A percentile compares a stretch with the other conserved stretches of the same genome.
These are phyloP conservation scores for Phaseolus lunatus DNA, from an alignment of 306 rosid genomes.

Conservation along the genomic window DNA sequence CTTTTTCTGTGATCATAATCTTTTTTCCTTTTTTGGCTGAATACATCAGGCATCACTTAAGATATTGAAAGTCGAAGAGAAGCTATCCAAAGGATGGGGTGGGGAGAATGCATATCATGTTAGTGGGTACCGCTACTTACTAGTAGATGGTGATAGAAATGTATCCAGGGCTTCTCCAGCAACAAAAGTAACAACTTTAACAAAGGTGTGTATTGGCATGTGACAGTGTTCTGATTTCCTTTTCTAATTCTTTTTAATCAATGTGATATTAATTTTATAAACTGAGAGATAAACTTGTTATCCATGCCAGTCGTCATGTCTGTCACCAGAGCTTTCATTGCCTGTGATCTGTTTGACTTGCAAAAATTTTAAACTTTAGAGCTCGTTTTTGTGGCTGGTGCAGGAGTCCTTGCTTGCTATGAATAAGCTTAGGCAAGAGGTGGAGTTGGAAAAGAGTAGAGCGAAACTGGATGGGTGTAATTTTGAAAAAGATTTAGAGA, in stretches of 20 bases:
- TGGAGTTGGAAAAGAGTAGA: conserved; percentile 84
- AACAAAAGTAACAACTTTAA: conserved; percentile 87
- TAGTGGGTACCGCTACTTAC: conserved; percentile 87
- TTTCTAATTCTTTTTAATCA: conserved; percentile 1
- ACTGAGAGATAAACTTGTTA: conserved; percentile 30
- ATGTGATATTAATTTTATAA: conserved; percentile 27
- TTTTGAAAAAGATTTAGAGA: conserved; percentile 80
- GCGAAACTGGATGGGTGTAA: conserved; percentile 55
- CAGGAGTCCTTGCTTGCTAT: conserved; percentile 93
- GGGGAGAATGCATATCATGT: conserved; percentile 99
- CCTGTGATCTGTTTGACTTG: not conserved
- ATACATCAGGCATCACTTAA: conserved; percentile 74
- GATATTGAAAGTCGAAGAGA: conserved; percentile 92
- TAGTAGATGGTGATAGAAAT: conserved; percentile 82
- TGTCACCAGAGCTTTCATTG: conserved; percentile 23
- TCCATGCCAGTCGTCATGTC: too few species aligned
- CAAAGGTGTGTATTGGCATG: conserved; percentile 67
- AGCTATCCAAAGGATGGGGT: conserved; percentile 96
- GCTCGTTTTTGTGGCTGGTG: conserved; percentile 41
- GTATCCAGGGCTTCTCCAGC: conserved; percentile 96
- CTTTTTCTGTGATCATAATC: conserved; percentile 37
- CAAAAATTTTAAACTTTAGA: conserved; percentile 24
- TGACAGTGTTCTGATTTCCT: conserved; percentile 4
- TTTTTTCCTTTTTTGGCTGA: conserved; percentile 36
- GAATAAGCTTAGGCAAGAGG: conserved; percentile 86